Conservation (phyloP, 2,329 filamentous ascomycete genomes). For the Hypoxylon rubiginosum region DNA sequence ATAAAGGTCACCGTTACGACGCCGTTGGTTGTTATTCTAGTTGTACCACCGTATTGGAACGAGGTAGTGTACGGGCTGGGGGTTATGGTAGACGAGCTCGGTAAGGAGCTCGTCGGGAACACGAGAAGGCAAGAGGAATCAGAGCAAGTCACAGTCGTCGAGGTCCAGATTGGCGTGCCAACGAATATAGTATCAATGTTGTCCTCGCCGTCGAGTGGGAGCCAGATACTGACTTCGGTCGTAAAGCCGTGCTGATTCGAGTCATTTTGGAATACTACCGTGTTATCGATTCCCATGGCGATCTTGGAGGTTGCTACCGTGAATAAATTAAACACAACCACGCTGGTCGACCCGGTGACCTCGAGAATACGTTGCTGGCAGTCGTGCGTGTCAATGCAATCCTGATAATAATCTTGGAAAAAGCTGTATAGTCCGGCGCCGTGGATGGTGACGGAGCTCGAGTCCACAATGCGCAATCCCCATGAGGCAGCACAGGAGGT, state of each 20-base stretch:
- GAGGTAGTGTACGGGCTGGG: slow-evolving; percentile 22
- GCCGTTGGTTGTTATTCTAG: not conserved
- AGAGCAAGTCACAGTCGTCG: not conserved
- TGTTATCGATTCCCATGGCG: slow-evolving; percentile 20
- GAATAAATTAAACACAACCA: slow-evolving; percentile 32
- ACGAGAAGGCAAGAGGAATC: slow-evolving; percentile 41
- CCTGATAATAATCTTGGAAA: slow-evolving; percentile 69
- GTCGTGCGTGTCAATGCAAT: slow-evolving; percentile 60
- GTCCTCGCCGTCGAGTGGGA: slow-evolving; percentile 43
- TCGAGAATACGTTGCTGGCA: slow-evolving; percentile 49
- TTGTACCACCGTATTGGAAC: slow-evolving; percentile 15
- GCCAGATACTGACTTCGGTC: slow-evolving; percentile 46
- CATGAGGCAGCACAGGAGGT: slow-evolving; percentile 66
- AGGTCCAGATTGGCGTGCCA: slow-evolving; percentile 21
- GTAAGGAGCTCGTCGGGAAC: slow-evolving; percentile 41
- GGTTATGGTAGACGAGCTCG: slow-evolving; percentile 34
- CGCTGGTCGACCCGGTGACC: slow-evolving; percentile 5
- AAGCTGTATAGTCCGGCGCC: slow-evolving; percentile 70
- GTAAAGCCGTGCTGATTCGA: slow-evolving; percentile 44
- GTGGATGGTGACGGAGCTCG: slow-evolving; percentile 63
- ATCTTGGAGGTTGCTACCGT: slow-evolving; percentile 28
- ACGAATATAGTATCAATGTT: slow-evolving; percentile 42
- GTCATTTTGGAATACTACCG: not conserved
- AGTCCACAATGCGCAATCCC: slow-evolving; percentile 68
- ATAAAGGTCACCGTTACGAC: not conserved